These are phyloP conservation scores for Fusarium abutilonis DNA, from an alignment of 2,329 filamentous ascomycete species.

Conservation along the genomic window DNA sequence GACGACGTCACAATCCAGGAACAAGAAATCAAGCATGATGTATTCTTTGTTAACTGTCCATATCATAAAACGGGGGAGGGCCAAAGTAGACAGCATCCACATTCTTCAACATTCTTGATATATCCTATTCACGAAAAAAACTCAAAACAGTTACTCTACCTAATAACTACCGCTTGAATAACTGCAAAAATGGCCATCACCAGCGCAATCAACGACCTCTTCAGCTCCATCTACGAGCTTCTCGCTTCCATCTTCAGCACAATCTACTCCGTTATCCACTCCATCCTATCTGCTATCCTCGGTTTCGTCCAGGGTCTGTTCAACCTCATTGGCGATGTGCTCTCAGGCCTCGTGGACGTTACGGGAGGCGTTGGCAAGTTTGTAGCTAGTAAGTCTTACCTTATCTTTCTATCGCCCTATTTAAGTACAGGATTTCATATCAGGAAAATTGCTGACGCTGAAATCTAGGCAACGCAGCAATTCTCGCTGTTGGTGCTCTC, in stretches of 20 bases:
- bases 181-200: constrained; percentile 49
- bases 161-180: background rate
- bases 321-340: constrained; percentile 49
- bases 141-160: background rate
- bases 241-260: constrained; percentile 51
- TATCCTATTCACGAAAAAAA: background rate
- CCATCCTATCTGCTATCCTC: constrained; percentile 48
- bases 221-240: constrained; percentile 56
- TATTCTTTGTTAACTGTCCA: background rate
- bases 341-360: constrained; percentile 51
- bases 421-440: background rate
- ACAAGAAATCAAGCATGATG: constrained; percentile 4
- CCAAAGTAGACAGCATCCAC: background rate
- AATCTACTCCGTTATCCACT: constrained; percentile 49
- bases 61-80: constrained; percentile 7
- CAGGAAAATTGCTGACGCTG: background rate
- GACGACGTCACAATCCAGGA: constrained; percentile 44
- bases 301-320: constrained; percentile 52
- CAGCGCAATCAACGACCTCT: constrained; percentile 51
- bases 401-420: background rate
- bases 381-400: constrained; percentile 47
- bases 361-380: constrained; percentile 54
- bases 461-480: constrained; percentile 50
- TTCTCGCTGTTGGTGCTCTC: constrained; percentile 48
- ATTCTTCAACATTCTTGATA: background rate